phyloP scores from a whole-genome alignment of 192 early-diverging fungal species.

The Coemansia umbellata region DNA sequence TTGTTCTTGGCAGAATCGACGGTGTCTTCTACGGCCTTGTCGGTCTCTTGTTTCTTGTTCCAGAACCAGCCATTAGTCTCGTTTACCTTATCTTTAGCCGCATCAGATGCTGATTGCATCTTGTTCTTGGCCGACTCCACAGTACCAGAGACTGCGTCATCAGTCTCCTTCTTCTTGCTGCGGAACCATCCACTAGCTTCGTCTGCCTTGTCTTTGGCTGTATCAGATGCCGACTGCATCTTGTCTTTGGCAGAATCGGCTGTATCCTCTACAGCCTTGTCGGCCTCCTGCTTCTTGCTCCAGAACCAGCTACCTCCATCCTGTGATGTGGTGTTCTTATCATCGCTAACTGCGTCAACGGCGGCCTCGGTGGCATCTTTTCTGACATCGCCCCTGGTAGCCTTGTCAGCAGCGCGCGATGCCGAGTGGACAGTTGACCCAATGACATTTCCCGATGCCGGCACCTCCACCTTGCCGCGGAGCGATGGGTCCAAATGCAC shows the following conservation, averaged over 20 bases:
- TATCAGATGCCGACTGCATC: neutral
- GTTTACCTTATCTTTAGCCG: neutral
- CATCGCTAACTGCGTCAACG: neutral
- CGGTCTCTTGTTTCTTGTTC: constrained; percentile 11
- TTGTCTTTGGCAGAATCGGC: neutral
- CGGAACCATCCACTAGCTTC: constrained; percentile 3
- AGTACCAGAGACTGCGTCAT: neutral
- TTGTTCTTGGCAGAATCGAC: neutral
- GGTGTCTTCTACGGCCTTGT: neutral
- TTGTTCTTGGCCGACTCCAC: neutral
- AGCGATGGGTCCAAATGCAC: neutral
- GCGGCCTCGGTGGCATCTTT: neutral
- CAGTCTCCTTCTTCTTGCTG: constrained; percentile 7
- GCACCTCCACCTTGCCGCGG: neutral
- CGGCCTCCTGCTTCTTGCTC: constrained; percentile 10
- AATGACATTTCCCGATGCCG: neutral
- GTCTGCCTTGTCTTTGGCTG: neutral
- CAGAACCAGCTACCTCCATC: constrained; percentile 8
- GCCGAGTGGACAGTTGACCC: neutral
- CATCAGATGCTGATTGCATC: neutral
- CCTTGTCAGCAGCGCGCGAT: constrained; percentile 9
- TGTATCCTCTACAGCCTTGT: neutral
- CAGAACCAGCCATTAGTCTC: constrained; percentile 7
- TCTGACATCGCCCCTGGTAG: neutral
- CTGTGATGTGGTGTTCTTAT: neutral